Conservation (phyloP, 2,329 filamentous ascomycete species). For the Cercospora brassicicola region DNA sequence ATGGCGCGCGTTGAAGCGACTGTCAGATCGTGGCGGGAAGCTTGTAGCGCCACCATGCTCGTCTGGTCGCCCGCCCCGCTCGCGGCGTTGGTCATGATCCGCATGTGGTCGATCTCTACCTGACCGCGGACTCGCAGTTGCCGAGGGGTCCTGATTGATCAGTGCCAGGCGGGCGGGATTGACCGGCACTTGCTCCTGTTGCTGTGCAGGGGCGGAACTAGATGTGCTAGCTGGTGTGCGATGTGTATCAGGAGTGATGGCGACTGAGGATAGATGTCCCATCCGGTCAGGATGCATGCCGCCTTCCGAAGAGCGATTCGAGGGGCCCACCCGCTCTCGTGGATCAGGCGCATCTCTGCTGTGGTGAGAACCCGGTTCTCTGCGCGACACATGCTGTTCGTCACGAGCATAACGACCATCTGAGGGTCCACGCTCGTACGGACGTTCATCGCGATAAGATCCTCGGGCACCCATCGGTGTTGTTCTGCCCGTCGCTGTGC, state of each 20-base stretch:
- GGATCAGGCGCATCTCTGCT: slow-evolving; percentile 15
- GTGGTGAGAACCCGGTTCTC: slow-evolving; percentile 19
- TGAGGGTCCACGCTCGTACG: slow-evolving; percentile 18
- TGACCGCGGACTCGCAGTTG: slow-evolving; percentile 11
- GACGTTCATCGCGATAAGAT: slow-evolving; percentile 25
- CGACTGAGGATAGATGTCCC: slow-evolving; percentile 22
- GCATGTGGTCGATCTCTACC: slow-evolving; percentile 23
- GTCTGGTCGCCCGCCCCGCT: slow-evolving; percentile 28
- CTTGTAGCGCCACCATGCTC: slow-evolving; percentile 33
- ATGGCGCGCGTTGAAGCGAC: slow-evolving; percentile 39
- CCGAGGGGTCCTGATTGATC: slow-evolving; percentile 36
- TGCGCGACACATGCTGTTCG: slow-evolving; percentile 21
- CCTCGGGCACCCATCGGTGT: slow-evolving; percentile 29
- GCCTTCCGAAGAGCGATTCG: slow-evolving; percentile 17
- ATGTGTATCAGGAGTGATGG: slow-evolving; percentile 19
- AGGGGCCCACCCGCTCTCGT: slow-evolving; percentile 19
- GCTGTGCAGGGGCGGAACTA: slow-evolving; percentile 8
- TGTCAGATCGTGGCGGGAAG: slow-evolving; percentile 30
- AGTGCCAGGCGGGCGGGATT: slow-evolving; percentile 48
- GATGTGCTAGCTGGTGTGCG: slow-evolving; percentile 14
- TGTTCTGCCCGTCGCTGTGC: slow-evolving; percentile 40
- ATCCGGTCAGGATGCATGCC: slow-evolving; percentile 26
- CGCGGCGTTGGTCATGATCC: slow-evolving; percentile 32
- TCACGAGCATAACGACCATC: slow-evolving; percentile 23
- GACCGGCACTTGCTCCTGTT: slow-evolving; percentile 30